Conservation (phyloP, 2,329 filamentous ascomycete genomes). For the Aspergillus amoenus region DNA sequence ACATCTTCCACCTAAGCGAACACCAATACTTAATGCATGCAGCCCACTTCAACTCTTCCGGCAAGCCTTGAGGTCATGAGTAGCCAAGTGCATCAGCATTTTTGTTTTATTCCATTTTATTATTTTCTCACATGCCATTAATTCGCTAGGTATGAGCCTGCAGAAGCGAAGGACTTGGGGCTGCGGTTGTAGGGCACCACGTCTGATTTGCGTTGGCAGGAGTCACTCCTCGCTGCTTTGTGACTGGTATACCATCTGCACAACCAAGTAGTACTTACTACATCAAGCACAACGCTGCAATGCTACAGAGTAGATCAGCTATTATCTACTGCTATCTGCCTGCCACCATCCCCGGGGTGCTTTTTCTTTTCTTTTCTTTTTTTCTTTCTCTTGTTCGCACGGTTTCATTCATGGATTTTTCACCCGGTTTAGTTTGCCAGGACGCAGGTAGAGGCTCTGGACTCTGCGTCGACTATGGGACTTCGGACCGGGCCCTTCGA, state of each 20-base stretch:
- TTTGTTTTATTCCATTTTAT: too few species aligned
- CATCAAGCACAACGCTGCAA: background rate
- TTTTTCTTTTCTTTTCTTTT: background rate
- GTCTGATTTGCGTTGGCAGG: slow-evolving; percentile 19
- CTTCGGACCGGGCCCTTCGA: background rate
- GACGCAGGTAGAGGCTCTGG: background rate
- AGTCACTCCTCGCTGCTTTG: background rate
- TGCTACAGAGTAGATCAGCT: background rate
- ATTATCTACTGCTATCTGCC: background rate
- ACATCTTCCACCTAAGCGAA: too few species aligned
- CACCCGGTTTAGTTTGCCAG: background rate
- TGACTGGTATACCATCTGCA: background rate
- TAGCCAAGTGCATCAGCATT: too few species aligned
- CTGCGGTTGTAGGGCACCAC: slow-evolving; percentile 20
- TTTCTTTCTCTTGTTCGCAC: background rate
- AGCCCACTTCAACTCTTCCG: too few species aligned
- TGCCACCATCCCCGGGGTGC: background rate
- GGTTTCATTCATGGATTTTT: background rate
- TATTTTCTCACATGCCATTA: too few species aligned
- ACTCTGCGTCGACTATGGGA: background rate
- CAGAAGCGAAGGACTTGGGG: slow-evolving; percentile 3
- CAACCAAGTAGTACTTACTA: background rate
- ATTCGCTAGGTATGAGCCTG: background rate
- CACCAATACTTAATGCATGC: too few species aligned
- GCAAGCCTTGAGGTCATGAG: too few species aligned